Conservation (phyloP, 768 basidiomycete species). For the Rhodotorula toruloides region DNA sequence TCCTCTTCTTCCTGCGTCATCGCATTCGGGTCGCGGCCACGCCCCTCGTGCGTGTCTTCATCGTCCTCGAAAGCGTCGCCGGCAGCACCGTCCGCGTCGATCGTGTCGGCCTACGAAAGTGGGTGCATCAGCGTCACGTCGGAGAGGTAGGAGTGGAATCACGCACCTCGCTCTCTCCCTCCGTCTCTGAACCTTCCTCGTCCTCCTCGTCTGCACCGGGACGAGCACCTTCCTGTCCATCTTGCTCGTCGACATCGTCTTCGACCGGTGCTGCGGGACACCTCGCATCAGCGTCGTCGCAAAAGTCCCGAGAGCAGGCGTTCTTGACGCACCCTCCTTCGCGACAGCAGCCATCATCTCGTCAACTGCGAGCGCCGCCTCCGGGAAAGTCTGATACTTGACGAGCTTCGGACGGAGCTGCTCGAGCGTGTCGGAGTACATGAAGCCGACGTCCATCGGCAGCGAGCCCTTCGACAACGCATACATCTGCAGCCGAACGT, state of each 20-base stretch:
- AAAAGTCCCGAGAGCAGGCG: not conserved
- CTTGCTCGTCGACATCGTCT: conserved; percentile 39
- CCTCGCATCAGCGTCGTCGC: not conserved
- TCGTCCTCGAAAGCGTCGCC: conserved; percentile 15
- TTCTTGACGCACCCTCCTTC: conserved; percentile 23
- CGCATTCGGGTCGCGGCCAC: conserved; percentile 38
- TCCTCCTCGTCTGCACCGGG: conserved; percentile 27
- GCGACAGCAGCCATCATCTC: conserved; percentile 64
- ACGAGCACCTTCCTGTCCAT: conserved; percentile 16
- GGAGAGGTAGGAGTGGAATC: not conserved
- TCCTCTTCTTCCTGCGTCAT: conserved; percentile 56
- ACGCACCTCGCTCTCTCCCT: conserved; percentile 30
- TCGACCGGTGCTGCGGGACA: conserved; percentile 25
- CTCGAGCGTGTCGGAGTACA: conserved; percentile 92
- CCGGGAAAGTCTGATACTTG: conserved; percentile 68
- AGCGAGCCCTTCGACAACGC: conserved; percentile 72
- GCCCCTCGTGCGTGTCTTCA: conserved; percentile 14
- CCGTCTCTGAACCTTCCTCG: conserved; percentile 21
- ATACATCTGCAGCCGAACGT: conserved; percentile 57
- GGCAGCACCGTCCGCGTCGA: conserved; percentile 53
- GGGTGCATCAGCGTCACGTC: not conserved
- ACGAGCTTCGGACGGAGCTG: conserved; percentile 77
- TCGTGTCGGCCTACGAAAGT: conserved; percentile 11
- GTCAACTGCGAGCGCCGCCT: conserved; percentile 82
- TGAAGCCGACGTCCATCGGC: conserved; percentile 98